phyloP scores from a whole-genome alignment of 192 early-diverging fungal genomes.

The Lobosporangium transversale region DNA sequence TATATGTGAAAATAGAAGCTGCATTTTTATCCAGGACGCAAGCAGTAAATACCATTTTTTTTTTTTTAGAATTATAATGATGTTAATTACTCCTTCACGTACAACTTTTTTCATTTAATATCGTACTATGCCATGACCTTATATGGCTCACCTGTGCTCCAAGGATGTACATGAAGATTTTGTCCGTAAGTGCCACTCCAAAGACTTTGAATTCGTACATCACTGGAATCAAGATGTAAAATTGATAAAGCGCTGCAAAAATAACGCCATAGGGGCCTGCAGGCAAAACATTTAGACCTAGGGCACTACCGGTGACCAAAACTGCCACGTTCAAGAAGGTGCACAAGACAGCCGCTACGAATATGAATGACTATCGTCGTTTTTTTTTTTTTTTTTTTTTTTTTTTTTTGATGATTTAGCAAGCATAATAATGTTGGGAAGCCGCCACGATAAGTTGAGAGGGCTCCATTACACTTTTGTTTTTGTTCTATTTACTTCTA shows the following conservation, averaged over 20 bases:
- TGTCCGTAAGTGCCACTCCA: conserved; percentile 60
- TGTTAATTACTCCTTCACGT: too few relatives aligned
- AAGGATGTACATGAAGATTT: conserved; percentile 60
- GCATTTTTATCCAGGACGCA: background rate
- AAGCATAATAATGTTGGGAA: too few relatives aligned
- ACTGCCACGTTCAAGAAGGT: conserved; percentile 66
- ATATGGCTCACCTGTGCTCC: conserved; percentile 56
- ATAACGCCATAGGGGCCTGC: conserved; percentile 69
- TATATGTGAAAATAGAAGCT: conserved; percentile 59
- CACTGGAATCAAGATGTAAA: conserved; percentile 60
- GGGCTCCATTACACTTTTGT: too few relatives aligned
- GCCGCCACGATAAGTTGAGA: too few relatives aligned
- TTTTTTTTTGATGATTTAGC: too few relatives aligned
- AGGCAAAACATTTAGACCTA: conserved; percentile 60
- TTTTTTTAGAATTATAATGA: too few relatives aligned
- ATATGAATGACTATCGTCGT: conserved; percentile 66
- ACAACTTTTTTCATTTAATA: too few relatives aligned
- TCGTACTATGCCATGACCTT: too few relatives aligned
- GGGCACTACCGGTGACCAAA: conserved; percentile 52
- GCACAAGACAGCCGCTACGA: conserved; percentile 56
- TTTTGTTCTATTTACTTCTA: too few relatives aligned
- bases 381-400: too few relatives aligned
- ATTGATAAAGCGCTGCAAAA: conserved; percentile 69
- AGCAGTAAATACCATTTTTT: too few relatives aligned
- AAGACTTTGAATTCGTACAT: conserved; percentile 65